Conservation (phyloP, 2,329 filamentous ascomycete species). For the Colletotrichum sp. region DNA sequence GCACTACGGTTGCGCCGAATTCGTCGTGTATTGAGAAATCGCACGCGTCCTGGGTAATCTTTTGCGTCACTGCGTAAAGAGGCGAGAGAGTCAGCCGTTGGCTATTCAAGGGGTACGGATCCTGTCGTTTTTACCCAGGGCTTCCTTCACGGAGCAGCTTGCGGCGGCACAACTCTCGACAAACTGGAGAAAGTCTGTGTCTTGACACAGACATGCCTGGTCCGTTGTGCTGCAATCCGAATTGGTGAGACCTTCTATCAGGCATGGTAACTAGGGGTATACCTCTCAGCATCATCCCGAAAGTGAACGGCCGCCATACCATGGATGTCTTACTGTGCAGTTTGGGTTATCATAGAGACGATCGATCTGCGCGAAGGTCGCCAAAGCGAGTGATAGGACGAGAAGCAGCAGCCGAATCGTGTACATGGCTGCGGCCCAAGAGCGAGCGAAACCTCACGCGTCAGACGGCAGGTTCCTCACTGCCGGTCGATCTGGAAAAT, state of each 20-base stretch:
- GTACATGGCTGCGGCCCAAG: not conserved
- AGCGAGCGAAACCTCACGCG: not conserved
- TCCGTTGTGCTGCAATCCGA: not conserved
- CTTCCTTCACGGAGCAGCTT: not conserved
- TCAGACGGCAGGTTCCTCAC: not conserved
- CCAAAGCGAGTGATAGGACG: not conserved
- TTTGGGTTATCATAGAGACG: not conserved
- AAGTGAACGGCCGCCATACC: not conserved
- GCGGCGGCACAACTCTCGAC: not conserved
- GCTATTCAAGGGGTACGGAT: not conserved
- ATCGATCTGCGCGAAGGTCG: not conserved
- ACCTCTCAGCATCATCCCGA: not conserved
- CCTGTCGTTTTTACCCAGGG: not conserved
- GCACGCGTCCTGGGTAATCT: not conserved
- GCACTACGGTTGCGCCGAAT: not conserved
- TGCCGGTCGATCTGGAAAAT: not conserved
- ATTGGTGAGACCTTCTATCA: not conserved
- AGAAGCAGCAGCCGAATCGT: not conserved
- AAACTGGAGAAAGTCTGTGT: not conserved
- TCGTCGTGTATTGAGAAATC: not conserved
- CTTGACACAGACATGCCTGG: not conserved
- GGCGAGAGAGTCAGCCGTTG: rapidly evolving
- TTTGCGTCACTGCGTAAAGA: not conserved
- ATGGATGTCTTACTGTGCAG: not conserved
- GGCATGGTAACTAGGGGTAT: not conserved